Percentiles rank a stretch among this genome's conserved stretches.
phyloP scores from a whole-genome alignment of 441 rosid genomes.

The Flueggea neowawraea region DNA sequence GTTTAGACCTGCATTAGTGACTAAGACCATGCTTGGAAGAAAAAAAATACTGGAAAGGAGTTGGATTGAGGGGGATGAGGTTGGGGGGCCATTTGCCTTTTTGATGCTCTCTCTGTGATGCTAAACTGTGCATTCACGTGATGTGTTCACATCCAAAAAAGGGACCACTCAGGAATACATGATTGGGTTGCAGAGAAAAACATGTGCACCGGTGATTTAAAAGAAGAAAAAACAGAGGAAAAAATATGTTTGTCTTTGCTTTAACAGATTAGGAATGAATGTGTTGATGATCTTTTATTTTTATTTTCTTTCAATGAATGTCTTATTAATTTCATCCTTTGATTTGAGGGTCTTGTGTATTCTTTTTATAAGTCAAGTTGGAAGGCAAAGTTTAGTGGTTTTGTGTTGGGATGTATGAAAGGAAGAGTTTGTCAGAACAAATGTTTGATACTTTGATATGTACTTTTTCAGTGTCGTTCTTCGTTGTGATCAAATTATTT shows the following conservation, averaged over 20 bases:
- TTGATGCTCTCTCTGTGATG: constrained; percentile 12
- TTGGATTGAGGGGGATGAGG: no score
- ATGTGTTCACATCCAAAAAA: constrained; percentile 30
- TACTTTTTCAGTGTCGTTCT: background rate
- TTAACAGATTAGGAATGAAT: constrained; percentile 12
- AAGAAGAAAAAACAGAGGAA: background rate
- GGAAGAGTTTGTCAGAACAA: constrained; percentile 9
- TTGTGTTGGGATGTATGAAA: constrained; percentile 25
- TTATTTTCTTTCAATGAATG: background rate
- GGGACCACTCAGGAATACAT: constrained; percentile 46
- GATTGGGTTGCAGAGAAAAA: constrained; percentile 40
- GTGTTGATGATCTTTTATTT: background rate
- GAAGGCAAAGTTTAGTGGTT: constrained; percentile 7
- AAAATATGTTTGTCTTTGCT: constrained; percentile 1
- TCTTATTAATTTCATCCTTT: background rate
- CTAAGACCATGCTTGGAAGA: no score
- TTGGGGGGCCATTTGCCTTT: no score
- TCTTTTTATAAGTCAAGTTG: constrained; percentile 9
- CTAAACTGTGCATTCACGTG: constrained; percentile 60
- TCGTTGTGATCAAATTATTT: background rate
- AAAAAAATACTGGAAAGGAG: no score
- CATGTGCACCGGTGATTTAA: constrained; percentile 26
- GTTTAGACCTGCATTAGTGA: no score
- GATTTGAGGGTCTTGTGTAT: background rate
- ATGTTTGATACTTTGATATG: constrained; percentile 1